These are phyloP conservation scores for Amanita polypyramis DNA, from an alignment of 768 basidiomycete genomes.

Conservation along the genomic window DNA sequence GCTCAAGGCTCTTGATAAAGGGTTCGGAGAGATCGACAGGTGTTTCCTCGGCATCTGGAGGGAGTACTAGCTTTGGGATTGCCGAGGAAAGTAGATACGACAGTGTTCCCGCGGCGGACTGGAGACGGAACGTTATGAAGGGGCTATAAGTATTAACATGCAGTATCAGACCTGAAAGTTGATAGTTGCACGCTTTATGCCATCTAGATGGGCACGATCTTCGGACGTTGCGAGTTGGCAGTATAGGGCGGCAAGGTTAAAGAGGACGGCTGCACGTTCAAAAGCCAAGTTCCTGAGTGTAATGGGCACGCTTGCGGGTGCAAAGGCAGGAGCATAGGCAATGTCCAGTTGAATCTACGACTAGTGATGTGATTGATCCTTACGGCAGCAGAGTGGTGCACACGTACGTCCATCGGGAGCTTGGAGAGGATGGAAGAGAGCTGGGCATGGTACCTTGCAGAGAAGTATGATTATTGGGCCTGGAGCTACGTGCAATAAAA, in stretches of 20 bases:
- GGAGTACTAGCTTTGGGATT: constrained; percentile 38
- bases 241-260: constrained; percentile 82
- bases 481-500: not conserved
- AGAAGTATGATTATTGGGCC: constrained; percentile 6
- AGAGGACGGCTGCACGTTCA: constrained; percentile 70
- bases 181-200: constrained; percentile 69
- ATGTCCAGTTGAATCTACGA: constrained; percentile 60
- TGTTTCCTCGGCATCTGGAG: constrained; percentile 38
- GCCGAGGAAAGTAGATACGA: constrained; percentile 45
- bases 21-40: constrained; percentile 58
- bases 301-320: constrained; percentile 42
- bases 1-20: constrained; percentile 55
- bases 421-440: constrained; percentile 77
- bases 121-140: constrained; percentile 7
- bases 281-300: constrained; percentile 67
- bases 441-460: constrained; percentile 80
- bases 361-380: constrained; percentile 7
- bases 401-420: constrained; percentile 64
- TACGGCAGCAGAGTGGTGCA: not conserved
- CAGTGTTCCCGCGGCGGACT: constrained; percentile 68
- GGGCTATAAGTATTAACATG: not conserved
- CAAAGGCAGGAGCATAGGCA: constrained; percentile 67
- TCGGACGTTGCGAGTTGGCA: constrained; percentile 67
- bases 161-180: constrained; percentile 52
- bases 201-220: constrained; percentile 64